phyloP scores from a whole-genome alignment of 2,329 filamentous ascomycete genomes.

The Phialophora macrospora region DNA sequence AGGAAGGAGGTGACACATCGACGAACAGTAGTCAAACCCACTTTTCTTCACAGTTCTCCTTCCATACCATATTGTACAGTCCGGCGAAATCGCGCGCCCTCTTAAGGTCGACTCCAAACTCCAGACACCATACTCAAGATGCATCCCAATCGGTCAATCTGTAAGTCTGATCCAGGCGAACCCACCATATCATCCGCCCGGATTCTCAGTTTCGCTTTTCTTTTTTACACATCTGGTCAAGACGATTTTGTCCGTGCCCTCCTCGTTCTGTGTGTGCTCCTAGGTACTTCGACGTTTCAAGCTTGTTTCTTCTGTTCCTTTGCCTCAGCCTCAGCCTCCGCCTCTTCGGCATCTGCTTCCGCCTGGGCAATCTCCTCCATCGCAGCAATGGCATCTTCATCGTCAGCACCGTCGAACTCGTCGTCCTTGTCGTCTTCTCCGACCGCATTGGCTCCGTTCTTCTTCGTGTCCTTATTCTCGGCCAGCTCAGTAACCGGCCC shows the following conservation, averaged over 20 bases:
- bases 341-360: constrained; percentile 25
- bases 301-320: neutral
- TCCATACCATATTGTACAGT: neutral
- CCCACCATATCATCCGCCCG: neutral
- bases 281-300: neutral
- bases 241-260: neutral
- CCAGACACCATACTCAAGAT: constrained; percentile 2
- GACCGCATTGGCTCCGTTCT: constrained; percentile 23
- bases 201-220: neutral
- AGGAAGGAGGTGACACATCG: neutral
- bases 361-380: constrained; percentile 46
- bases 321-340: constrained; percentile 23
- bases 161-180: neutral
- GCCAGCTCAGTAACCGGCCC: constrained; percentile 33
- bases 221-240: neutral
- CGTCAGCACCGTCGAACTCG: constrained; percentile 47
- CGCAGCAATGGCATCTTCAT: constrained; percentile 50
- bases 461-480: constrained; percentile 39
- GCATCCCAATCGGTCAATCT: neutral
- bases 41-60: neutral
- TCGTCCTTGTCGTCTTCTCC: constrained; percentile 11
- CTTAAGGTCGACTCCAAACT: neutral
- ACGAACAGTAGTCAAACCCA: neutral
- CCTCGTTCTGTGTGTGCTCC: neutral
- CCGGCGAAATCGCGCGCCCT: neutral